These are phyloP conservation scores for Pontederia paniculata DNA, from an alignment of 176 grass and related monocot genomes.

Conservation along the genomic window DNA sequence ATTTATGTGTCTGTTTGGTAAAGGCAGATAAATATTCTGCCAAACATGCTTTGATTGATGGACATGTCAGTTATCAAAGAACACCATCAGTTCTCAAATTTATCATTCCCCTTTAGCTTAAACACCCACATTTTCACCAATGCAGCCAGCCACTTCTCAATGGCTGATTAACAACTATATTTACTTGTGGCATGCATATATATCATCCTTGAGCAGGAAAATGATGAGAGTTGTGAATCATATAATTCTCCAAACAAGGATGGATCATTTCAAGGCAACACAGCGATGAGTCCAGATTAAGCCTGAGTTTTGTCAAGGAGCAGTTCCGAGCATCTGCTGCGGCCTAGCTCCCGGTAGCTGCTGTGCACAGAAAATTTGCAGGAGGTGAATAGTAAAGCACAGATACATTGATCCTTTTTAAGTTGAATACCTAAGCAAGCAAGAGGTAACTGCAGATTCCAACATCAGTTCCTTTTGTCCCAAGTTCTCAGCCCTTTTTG, in stretches of 20 bases:
- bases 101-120: too few species aligned
- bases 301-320: conserved; percentile 39
- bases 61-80: conserved; percentile 40
- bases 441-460: too few species aligned
- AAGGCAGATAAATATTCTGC: conserved; percentile 56
- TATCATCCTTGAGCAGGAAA: conserved; percentile 25
- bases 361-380: conserved; percentile 31
- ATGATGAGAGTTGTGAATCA: conserved; percentile 19
- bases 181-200: conserved; percentile 4
- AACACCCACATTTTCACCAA: too few species aligned
- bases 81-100: conserved; percentile 31
- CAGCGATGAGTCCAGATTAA: conserved; percentile 8
- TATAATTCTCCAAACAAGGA: conserved; percentile 13
- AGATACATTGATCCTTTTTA: conserved; percentile 34
- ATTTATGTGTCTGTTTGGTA: conserved; percentile 34
- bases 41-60: conserved; percentile 53
- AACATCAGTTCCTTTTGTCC: too few species aligned
- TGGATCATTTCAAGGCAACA: not conserved
- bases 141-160: too few species aligned
- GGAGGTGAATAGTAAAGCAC: conserved; percentile 13
- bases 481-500: too few species aligned
- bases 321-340: conserved; percentile 66
- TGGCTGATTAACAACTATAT: too few species aligned
- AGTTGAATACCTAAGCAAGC: not conserved
- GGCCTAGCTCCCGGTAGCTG: conserved; percentile 25